phyloP scores from a whole-genome alignment of 106 monocot genomes.

The Acorus gramineus region DNA sequence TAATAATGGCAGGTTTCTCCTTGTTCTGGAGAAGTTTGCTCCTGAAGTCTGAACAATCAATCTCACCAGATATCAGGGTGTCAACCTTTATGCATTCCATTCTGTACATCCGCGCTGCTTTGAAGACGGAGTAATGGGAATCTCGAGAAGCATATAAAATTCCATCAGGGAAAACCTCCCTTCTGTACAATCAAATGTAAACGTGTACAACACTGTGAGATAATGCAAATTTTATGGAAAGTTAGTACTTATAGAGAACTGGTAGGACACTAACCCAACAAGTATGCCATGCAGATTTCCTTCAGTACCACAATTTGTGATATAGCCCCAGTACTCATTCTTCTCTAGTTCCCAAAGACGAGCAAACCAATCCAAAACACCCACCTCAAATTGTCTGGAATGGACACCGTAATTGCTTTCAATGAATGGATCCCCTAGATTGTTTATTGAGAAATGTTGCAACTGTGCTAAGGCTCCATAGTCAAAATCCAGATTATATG shows the following conservation, averaged over 20 bases:
- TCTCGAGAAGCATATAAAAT: constrained; percentile 61
- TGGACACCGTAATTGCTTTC: constrained; percentile 89
- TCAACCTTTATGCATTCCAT: constrained; percentile 59
- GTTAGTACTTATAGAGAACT: background rate
- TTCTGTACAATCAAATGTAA: constrained; percentile 19
- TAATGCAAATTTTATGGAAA: too few relatives aligned
- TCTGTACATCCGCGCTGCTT: constrained; percentile 74
- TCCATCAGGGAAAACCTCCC: constrained; percentile 57
- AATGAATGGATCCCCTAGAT: constrained; percentile 85
- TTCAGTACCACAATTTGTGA: constrained; percentile 87
- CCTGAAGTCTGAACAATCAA: constrained; percentile 48
- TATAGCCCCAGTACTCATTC: constrained; percentile 87
- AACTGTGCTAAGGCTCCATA: constrained; percentile 63
- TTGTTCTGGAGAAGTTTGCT: constrained; percentile 38
- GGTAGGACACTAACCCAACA: constrained; percentile 40
- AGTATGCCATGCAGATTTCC: constrained; percentile 86
- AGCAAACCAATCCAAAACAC: constrained; percentile 82
- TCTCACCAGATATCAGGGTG: constrained; percentile 64
- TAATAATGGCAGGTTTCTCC: constrained; percentile 58
- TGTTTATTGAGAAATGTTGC: constrained; percentile 86
- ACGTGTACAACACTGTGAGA: too few relatives aligned
- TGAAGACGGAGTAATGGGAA: constrained; percentile 72
- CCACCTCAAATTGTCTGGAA: constrained; percentile 81
- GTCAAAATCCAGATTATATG: constrained; percentile 84
- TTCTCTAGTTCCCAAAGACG: constrained; percentile 80